Evolutionary conservation across 805 yeast genomes (phyloP).

Genomic region (Yamadazyma phyllophila): DNA sequence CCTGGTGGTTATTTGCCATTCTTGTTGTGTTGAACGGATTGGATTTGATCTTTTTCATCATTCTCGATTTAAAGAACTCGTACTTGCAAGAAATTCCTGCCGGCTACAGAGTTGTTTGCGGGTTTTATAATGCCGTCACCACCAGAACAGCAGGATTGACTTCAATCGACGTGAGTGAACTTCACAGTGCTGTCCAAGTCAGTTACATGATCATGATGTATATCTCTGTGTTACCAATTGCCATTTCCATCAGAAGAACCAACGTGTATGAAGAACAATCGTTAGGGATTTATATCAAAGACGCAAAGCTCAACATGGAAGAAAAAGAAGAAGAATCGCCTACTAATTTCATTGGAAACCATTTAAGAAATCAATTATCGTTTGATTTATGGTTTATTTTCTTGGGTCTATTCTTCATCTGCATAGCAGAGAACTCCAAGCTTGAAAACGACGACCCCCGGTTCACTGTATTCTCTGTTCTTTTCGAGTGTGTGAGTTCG

Average conservation of each 20-base stretch:
- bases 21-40: conserved; percentile 68
- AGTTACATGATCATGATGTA: conserved; percentile 97
- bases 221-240: conserved; percentile 92
- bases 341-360: conserved; percentile 73
- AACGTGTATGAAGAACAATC: conserved; percentile 98
- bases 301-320: conserved; percentile 23
- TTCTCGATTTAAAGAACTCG: conserved; percentile 62
- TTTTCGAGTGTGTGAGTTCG: conserved; percentile 91
- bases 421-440: conserved; percentile 77
- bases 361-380: conserved; percentile 86
- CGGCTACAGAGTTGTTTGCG: conserved; percentile 74
- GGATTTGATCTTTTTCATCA: conserved; percentile 77
- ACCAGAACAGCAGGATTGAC: conserved; percentile 94
- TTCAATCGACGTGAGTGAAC: conserved; percentile 61
- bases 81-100: conserved; percentile 54
- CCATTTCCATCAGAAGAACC: conserved; percentile 93
- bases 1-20: conserved; percentile 89
- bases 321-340: conserved; percentile 43
- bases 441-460: conserved; percentile 42
- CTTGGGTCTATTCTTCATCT: conserved; percentile 78
- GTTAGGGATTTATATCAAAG: conserved; percentile 71
- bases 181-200: conserved; percentile 92
- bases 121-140: conserved; percentile 85
- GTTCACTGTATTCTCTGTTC: conserved; percentile 66
- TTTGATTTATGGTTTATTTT: conserved; percentile 94